Percentiles rank a stretch among this genome's conserved stretches.
These are phyloP conservation scores for Vitis hybrid DNA, from an alignment of 177 flowering plant species.

Conservation along the genomic window DNA sequence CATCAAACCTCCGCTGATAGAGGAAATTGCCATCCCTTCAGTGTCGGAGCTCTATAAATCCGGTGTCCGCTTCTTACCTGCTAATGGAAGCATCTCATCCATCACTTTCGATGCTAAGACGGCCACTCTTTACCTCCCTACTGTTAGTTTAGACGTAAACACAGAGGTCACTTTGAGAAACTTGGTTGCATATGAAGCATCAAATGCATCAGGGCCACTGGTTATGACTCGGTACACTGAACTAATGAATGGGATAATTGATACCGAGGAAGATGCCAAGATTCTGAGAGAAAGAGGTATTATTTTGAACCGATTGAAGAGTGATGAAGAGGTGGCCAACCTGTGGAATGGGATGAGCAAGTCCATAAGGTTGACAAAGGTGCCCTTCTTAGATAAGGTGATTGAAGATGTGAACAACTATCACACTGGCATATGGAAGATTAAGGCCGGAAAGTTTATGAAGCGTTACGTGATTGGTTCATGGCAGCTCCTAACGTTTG, in stretches of 20 bases:
- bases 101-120: conserved; percentile 29
- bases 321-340: conserved; percentile 36
- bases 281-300: conserved; percentile 37
- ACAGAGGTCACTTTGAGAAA: conserved; percentile 39
- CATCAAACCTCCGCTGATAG: conserved; percentile 32
- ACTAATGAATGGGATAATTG: conserved; percentile 47
- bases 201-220: conserved; percentile 32
- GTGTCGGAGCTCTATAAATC: conserved; percentile 30
- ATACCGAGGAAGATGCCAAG: conserved; percentile 37
- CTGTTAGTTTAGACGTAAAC: conserved; percentile 27
- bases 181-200: conserved; percentile 43
- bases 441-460: conserved; percentile 13
- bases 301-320: conserved; percentile 32
- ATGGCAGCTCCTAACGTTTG: conserved; percentile 33
- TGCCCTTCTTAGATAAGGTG: conserved; percentile 31
- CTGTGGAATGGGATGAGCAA: conserved; percentile 54
- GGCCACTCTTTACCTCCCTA: conserved; percentile 33
- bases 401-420: conserved; percentile 45
- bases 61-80: conserved; percentile 29
- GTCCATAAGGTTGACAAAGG: conserved; percentile 36
- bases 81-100: conserved; percentile 22
- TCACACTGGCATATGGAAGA: conserved; percentile 29
- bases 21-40: conserved; percentile 45
- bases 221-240: conserved; percentile 44
- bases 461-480: conserved; percentile 31